Evolutionary conservation across 2,329 filamentous ascomycete genomes (phyloP).

Genomic region (Alternaria metachromatica): DNA sequence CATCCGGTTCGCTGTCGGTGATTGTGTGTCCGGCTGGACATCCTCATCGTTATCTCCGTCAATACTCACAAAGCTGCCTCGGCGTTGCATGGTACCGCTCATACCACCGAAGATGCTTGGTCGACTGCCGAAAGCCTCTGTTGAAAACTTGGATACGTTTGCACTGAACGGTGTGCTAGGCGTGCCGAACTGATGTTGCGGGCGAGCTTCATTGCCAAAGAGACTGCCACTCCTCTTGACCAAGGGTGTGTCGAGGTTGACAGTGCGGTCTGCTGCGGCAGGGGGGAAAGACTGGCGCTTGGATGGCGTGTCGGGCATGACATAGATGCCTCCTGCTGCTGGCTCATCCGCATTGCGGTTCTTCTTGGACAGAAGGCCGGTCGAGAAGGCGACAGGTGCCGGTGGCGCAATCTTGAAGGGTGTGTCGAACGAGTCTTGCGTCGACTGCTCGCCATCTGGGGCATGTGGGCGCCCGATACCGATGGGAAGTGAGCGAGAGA

Average conservation of each 20-base stretch:
- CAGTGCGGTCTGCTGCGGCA: slow-evolving; percentile 53
- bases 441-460: slow-evolving; percentile 55
- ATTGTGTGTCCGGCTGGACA: slow-evolving; percentile 53
- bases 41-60: slow-evolving; percentile 83
- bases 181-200: slow-evolving; percentile 75
- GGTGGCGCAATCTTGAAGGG: slow-evolving; percentile 82
- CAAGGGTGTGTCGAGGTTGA: slow-evolving; percentile 52
- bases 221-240: slow-evolving; percentile 54
- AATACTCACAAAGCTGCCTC: slow-evolving; percentile 78
- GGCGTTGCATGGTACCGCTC: slow-evolving; percentile 59
- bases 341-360: slow-evolving; percentile 77
- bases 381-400: slow-evolving; percentile 81
- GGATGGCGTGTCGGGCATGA: slow-evolving; percentile 93
- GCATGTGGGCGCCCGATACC: slow-evolving; percentile 63
- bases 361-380: slow-evolving; percentile 86
- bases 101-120: slow-evolving; percentile 67
- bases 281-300: slow-evolving; percentile 82
- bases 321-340: slow-evolving; percentile 60
- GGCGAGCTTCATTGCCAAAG: slow-evolving; percentile 68
- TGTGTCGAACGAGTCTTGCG: slow-evolving; percentile 69
- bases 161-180: slow-evolving; percentile 83
- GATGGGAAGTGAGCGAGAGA: slow-evolving; percentile 78
- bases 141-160: slow-evolving; percentile 65
- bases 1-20: slow-evolving; percentile 60
- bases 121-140: slow-evolving; percentile 71